Evolutionary conservation across 495 filamentous ascomycete genomes (phyloP), one percentile per base, ranked within the genome.

Genomic region (Paragyromitra xinjiangensis): DNA sequence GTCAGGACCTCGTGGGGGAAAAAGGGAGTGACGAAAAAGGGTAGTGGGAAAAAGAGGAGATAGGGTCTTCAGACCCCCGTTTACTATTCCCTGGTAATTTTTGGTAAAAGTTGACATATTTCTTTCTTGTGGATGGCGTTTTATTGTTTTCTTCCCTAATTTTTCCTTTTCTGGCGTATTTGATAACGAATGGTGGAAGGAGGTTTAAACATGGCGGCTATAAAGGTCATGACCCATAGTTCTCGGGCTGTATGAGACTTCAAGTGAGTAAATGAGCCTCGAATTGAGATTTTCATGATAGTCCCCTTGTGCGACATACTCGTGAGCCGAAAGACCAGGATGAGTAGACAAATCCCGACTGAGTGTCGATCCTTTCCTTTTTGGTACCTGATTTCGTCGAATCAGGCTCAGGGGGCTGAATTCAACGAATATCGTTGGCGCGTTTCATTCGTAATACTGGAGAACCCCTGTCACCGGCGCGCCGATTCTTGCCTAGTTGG

Each of bases 1-100:
- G 69, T 77, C 3, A 64, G 74, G 53, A 77, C 74, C n/a, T 77
- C 74, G 8, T 77, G 74, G 74, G 74, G 74, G 29, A 77, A 77
- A 39, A 77, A 66, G 16, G 24, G 19, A 51, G 69, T 48, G 34
- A 53, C 29, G 29, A 77, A 66, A 63, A 73, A 65, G 42, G 29
- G 14, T 50, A 51, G 50, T 14, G 58, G 44, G 29, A 77, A 73
- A 51, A 55, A 45, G 53, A 72, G 62, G 12, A 65, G n/a, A 66
- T 77, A 58, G 45, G 8, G 4, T 51, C 24, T 75, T 39, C 40
- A 3, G 29, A 40, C 8, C 12, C 16, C n/a, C 1, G 5, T 22
- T 11, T 37, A 8, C 40, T 71, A 12, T 8, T 71, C 16, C 4
- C 3, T 7, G 22, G 19, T 19, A 42, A 22, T 55, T 70, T 61